Conservation (phyloP, 73 alveolate genomes). For the Paramecium biaurelia region DNA sequence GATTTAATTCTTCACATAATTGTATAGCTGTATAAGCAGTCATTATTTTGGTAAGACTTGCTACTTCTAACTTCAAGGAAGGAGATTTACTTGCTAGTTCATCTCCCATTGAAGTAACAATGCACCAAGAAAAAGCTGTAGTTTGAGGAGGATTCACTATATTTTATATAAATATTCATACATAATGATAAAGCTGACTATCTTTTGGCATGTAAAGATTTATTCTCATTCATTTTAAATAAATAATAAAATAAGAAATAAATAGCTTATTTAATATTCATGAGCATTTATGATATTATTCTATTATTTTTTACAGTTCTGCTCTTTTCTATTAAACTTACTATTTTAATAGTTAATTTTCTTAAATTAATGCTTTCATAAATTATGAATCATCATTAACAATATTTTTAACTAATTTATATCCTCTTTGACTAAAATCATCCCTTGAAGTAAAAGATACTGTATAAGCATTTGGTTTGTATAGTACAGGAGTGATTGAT, state of each 20-base stretch:
- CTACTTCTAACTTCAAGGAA: slow-evolving; percentile 67
- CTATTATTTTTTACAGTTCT: background rate
- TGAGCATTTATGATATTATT: background rate
- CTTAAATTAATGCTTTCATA: background rate
- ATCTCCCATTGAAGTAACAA: background rate
- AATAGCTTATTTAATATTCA: background rate
- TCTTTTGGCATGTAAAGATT: slow-evolving; percentile 8
- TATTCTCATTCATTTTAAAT: slow-evolving; percentile 25
- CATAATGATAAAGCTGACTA: slow-evolving; percentile 10
- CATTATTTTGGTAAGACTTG: slow-evolving; percentile 82
- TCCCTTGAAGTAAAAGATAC: background rate
- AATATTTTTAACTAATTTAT: background rate
- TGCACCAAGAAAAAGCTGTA: slow-evolving; percentile 44
- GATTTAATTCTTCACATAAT: slow-evolving; percentile 25
- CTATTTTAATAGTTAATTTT: background rate
- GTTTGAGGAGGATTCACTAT: slow-evolving; percentile 23
- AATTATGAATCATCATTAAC: background rate
- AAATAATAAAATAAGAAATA: background rate
- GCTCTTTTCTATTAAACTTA: background rate
- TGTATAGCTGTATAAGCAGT: slow-evolving; percentile 50
- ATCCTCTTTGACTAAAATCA: background rate
- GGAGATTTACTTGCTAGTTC: slow-evolving; percentile 20
- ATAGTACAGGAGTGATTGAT: background rate
- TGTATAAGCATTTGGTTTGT: background rate
- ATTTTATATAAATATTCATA: background rate